These are phyloP conservation scores for Alternaria incomplexa DNA, from an alignment of 2,329 filamentous ascomycete species.

Conservation along the genomic window DNA sequence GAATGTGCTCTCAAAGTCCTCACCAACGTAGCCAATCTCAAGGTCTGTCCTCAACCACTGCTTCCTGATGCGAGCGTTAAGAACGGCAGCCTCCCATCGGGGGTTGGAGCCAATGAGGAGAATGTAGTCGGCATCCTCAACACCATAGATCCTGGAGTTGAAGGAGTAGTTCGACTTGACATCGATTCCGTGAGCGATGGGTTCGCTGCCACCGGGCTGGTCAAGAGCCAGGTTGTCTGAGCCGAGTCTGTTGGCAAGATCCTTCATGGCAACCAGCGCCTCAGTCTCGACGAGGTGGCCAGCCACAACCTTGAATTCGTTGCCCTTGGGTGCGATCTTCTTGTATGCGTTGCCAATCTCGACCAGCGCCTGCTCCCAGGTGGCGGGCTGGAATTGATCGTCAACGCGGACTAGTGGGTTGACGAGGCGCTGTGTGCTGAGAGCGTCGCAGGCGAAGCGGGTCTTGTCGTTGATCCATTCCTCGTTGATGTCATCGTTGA, in stretches of 20 bases:
- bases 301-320: slow-evolving; percentile 95
- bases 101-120: slow-evolving; percentile 95
- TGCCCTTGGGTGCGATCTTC: slow-evolving; percentile 78
- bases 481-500: slow-evolving; percentile 98
- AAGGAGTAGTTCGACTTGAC: slow-evolving; percentile 94
- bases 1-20: slow-evolving; percentile 92
- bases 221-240: slow-evolving; percentile 96
- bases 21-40: slow-evolving; percentile 88
- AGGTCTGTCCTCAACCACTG: slow-evolving; percentile 96
- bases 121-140: slow-evolving; percentile 91
- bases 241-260: slow-evolving; percentile 92
- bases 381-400: slow-evolving; percentile 87
- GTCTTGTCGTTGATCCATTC: slow-evolving; percentile 99
- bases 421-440: slow-evolving; percentile 94
- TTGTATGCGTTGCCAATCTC: slow-evolving; percentile 84
- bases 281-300: slow-evolving; percentile 92
- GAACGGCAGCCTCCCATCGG: slow-evolving; percentile 89
- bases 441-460: slow-evolving; percentile 92
- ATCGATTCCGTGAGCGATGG: slow-evolving; percentile 90
- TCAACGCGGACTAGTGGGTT: slow-evolving; percentile 88
- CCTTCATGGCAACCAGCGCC: slow-evolving; percentile 94
- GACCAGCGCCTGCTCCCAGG: slow-evolving; percentile 93
- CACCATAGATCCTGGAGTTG: slow-evolving; percentile 92
- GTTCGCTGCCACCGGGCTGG: slow-evolving; percentile 80
- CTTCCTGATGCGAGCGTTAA: slow-evolving; percentile 97